Evolutionary conservation across 1,284 basidiomycete genomes (phyloP), one percentile per base, ranked within the genome.

Genomic region (Pyrrhoderma lamaoense): DNA sequence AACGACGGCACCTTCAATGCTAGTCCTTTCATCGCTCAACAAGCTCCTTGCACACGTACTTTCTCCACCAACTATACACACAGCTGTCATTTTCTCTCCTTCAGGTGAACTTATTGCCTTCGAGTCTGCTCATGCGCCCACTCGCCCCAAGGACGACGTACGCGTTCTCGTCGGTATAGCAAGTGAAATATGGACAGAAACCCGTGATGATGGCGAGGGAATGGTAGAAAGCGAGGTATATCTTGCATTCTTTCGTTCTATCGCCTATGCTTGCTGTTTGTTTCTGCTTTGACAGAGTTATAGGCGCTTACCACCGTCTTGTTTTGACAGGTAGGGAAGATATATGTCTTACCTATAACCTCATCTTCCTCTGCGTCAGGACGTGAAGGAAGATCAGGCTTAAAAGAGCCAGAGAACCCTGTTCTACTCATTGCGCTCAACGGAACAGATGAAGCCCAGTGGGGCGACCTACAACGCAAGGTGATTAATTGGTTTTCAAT

Each of bases 191-290:
- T 89, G 86, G 85, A 77, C 78, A 51, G 85, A 89, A 65, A 82
- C 79, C 18, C 71, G 70, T 53, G 77, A 76, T 43, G 70, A 78
- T 43, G 77, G 76, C 16, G 58, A 73, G 43, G 83, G 82, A 19
- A 82, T 82, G 76, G 79, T 80, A 3, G 85, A 87, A 54, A 80
- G 81, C 61, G 85, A 88, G 74, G 85, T 86, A 58, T 62, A 69
- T 60, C 9, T 23, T 22, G 3, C 34, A 9, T 18, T 23, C 18
- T n/a, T 42, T 21, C 18, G 27, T 8, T 18, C 49, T 21, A 19
- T 36, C 18, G 37, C 21, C 3, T 16, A 7, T n/a, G 19, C 7
- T 34, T 16, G 22, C 31, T 14, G 18, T 5, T 5, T 31, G 27
- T 31, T 13, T 14, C 37, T 22, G 34, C 18, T 49, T 40, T 19